A percentile compares a stretch with the other conserved stretches of the same genome.
phyloP scores from a whole-genome alignment of 2,329 filamentous ascomycete species.

The Akanthomyces lecanii region DNA sequence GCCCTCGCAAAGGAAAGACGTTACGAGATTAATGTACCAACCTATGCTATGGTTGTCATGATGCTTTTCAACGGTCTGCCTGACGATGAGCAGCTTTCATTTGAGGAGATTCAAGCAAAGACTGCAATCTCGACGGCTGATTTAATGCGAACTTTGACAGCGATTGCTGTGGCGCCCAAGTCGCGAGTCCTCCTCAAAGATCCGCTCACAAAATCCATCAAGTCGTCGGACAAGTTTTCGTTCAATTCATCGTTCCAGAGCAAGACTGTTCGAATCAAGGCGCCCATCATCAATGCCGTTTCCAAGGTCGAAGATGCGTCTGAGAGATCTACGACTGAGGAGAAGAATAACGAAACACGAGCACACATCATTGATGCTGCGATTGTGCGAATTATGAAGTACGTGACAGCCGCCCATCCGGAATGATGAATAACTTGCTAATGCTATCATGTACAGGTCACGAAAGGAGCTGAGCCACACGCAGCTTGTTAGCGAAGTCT shows the following conservation, averaged over 20 bases:
- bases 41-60: constrained; percentile 86
- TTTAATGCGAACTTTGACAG: constrained; percentile 72
- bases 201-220: constrained; percentile 73
- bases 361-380: constrained; percentile 71
- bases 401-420: constrained; percentile 34
- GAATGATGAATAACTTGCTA: constrained; percentile 23
- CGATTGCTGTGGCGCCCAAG: constrained; percentile 78
- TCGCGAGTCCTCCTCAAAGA: constrained; percentile 77
- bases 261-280: constrained; percentile 83
- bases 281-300: constrained; percentile 73
- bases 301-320: constrained; percentile 79
- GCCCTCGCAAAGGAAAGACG: constrained; percentile 60
- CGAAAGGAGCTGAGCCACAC: constrained; percentile 68
- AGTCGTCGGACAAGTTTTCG: constrained; percentile 69
- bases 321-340: constrained; percentile 66
- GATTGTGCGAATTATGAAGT: constrained; percentile 84
- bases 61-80: constrained; percentile 80
- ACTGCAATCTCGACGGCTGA: constrained; percentile 76
- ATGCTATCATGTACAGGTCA: constrained; percentile 48
- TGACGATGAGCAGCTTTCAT: constrained; percentile 47
- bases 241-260: constrained; percentile 81
- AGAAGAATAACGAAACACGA: constrained; percentile 69
- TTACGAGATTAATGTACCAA: constrained; percentile 89
- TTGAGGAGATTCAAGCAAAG: constrained; percentile 76
- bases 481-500: constrained; percentile 66